Conservation (phyloP, 192 early-diverging fungal species). For the Chytriomyces confervae region DNA sequence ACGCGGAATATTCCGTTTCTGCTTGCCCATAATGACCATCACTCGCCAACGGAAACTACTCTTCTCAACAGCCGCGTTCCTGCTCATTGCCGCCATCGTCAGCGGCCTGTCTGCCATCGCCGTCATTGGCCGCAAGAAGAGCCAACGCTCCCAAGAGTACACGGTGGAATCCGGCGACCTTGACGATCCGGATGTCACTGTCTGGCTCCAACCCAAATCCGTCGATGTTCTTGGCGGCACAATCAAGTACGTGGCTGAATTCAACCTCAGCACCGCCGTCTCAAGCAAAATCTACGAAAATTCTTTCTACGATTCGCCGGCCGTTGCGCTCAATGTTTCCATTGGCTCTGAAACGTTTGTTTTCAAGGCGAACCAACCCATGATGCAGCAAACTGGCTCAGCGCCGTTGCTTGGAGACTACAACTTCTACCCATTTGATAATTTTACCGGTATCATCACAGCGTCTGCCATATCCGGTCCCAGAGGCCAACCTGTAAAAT, state of each 20-base stretch:
- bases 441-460: neutral
- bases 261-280: too few relatives aligned
- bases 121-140: too few relatives aligned
- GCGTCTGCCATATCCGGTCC: neutral
- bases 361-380: neutral
- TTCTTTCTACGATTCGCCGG: neutral
- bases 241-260: too few relatives aligned
- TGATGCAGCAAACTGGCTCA: neutral
- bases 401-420: neutral
- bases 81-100: neutral
- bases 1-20: too few relatives aligned
- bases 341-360: neutral
- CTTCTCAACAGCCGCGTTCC: neutral
- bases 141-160: too few relatives aligned
- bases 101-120: neutral
- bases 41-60: neutral
- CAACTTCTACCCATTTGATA: constrained; percentile 1
- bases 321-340: neutral
- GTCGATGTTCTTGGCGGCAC: too few relatives aligned
- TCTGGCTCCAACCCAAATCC: too few relatives aligned
- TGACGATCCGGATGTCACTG: too few relatives aligned
- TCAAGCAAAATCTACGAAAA: too few relatives aligned
- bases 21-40: neutral
- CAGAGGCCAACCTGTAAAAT: neutral
- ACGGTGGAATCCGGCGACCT: too few relatives aligned